These are phyloP conservation scores for Quercus dentata DNA, from an alignment of 306 rosid genomes.

Conservation along the genomic window DNA sequence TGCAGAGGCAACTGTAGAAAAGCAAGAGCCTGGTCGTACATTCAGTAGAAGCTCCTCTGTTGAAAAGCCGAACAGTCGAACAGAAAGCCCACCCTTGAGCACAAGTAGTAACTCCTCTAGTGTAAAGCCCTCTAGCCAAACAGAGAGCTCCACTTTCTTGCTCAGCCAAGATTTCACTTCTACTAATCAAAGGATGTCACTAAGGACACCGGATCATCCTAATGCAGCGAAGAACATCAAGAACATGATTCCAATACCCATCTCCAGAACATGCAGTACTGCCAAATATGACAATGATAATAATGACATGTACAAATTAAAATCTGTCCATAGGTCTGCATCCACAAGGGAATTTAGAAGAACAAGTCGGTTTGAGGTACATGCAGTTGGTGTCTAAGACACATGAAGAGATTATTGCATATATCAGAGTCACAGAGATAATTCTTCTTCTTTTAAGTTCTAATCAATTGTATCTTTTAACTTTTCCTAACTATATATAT, in stretches of 20 bases:
- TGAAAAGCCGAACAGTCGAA: background rate
- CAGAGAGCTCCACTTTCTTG: slow-evolving; percentile 42
- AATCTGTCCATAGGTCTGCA: slow-evolving; percentile 51
- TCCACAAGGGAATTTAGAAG: slow-evolving; percentile 69
- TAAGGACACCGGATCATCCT: slow-evolving; percentile 20
- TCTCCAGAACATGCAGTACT: slow-evolving; percentile 30
- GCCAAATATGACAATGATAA: slow-evolving; percentile 26
- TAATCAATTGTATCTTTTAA: background rate
- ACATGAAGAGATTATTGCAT: background rate
- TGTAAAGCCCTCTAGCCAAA: slow-evolving; percentile 32
- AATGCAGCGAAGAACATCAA: slow-evolving; percentile 19
- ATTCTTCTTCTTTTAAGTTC: background rate
- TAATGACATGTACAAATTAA: slow-evolving; percentile 29
- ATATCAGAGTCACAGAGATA: background rate
- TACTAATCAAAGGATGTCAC: slow-evolving; percentile 25
- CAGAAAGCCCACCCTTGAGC: slow-evolving; percentile 8
- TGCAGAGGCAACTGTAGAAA: slow-evolving; percentile 22
- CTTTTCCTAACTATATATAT: background rate
- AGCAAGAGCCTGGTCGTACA: slow-evolving; percentile 37
- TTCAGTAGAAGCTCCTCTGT: background rate
- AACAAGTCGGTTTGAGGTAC: slow-evolving; percentile 29
- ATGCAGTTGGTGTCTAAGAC: slow-evolving; percentile 28
- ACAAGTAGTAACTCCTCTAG: slow-evolving; percentile 47
- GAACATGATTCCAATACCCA: slow-evolving; percentile 55
- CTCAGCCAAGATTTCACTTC: slow-evolving; percentile 29